Evolutionary conservation across 306 rosid species (phyloP).

Genomic region (Senna siamea): DNA sequence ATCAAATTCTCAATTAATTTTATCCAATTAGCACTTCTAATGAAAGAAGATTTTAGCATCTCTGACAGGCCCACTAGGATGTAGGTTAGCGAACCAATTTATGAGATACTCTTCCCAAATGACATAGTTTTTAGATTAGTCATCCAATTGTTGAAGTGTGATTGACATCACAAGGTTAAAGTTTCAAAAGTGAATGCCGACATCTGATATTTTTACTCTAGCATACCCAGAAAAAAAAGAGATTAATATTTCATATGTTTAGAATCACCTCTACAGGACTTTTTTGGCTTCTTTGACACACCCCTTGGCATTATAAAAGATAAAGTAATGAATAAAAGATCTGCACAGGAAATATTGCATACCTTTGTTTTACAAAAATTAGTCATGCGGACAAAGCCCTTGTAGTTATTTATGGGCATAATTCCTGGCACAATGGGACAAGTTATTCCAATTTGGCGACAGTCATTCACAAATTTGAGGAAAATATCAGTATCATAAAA

Average conservation of each 20-base stretch:
- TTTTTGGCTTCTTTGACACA: constrained; percentile 15
- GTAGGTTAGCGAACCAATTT: background rate
- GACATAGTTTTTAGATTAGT: background rate
- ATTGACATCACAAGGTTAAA: constrained; percentile 21
- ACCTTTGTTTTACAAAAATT: constrained; percentile 99
- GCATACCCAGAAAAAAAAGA: constrained; percentile 7
- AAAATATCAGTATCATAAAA: constrained; percentile 88
- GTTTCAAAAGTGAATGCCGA: background rate
- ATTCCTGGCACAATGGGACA: constrained; percentile 98
- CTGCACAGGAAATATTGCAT: constrained; percentile 17
- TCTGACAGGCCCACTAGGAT: background rate
- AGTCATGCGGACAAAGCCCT: constrained; percentile 94
- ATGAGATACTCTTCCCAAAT: background rate
- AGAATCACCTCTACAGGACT: background rate
- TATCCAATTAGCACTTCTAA: constrained; percentile 1
- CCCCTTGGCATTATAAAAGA: background rate
- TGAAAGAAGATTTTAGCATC: background rate
- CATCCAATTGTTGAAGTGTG: constrained; percentile 9
- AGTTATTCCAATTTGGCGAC: constrained; percentile 94
- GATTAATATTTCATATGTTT: constrained; percentile 9
- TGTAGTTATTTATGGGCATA: constrained; percentile 97
- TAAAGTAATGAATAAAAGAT: constrained; percentile 23
- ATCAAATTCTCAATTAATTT: constrained; percentile 1
- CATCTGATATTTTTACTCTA: background rate
- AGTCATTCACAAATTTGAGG: constrained; percentile 93